Base-by-base conservation (phyloP, 1,284 basidiomycete species). In the Exobasidium cylindrosporum region DNA sequence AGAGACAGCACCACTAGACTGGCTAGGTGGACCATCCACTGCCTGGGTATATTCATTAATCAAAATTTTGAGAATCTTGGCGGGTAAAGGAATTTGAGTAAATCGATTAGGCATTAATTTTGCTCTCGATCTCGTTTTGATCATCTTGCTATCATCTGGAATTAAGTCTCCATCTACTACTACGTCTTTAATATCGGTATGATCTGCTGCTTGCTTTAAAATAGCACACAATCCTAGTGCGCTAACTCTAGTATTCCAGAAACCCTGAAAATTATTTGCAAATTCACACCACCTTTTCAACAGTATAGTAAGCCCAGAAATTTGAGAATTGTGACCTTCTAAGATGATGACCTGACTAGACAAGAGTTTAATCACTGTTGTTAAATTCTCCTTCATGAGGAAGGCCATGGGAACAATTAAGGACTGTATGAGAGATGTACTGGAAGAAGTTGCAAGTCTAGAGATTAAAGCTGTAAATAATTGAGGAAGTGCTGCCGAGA, bases 81-180 rank as follows among this genome's bases (percentile, higher is more conserved):
- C 86, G 0, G 88, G 89, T 86, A 97, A 95, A 0, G 89, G 84
- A 47, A 96, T 86, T 45, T 84, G 85, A 1, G 89, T 90, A 79
- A 91, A 97, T 79, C 92, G 87, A 63, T 88, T 88, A 0, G 93
- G 93, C 40, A 84, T 89, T 68, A 84, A 84, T 83, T 88, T 91
- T 47, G 94, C 92, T 72, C 87, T 85, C 46, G 94, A 95, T 64
- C 95, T 88, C 45, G 95, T 97, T 87, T 96, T 92, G 80, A 97
- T 97, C 72, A 91, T 90, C 23, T 66, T 66, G 3, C 58, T 64
- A 32, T 63, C 63, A 61, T 75, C 71, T 1, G 75, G 72, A 6
- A 97, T 87, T 62, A 96, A 86, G 77, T 97, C 93, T n/a, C 95
- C 95, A 75, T 92, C 91, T 44, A 97, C 95, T 31, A 84, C 80